These are phyloP conservation scores for Vinca minor DNA, from an alignment of 257 asterid genomes.

Conservation along the genomic window DNA sequence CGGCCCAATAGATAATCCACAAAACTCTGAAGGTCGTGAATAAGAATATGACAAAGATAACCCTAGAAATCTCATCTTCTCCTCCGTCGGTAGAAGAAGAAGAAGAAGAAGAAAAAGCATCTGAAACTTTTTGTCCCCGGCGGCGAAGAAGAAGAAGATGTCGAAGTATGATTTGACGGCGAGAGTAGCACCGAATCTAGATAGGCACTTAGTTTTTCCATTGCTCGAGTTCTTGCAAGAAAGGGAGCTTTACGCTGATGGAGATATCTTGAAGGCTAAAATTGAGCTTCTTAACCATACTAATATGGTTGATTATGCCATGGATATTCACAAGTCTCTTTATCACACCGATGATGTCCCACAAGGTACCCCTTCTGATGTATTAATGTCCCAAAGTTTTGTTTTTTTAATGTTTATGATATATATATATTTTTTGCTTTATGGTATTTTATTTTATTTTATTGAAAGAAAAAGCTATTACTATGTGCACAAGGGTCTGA, in stretches of 20 bases:
- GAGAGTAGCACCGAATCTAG: constrained; percentile 72
- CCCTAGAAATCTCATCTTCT: neutral
- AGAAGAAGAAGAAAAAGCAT: neutral
- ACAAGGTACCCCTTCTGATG: constrained; percentile 35
- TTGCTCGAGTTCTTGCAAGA: constrained; percentile 86
- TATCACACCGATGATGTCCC: constrained; percentile 91
- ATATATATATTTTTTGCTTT: too few relatives aligned
- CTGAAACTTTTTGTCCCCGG: neutral
- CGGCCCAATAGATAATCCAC: too few relatives aligned
- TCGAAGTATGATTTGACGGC: constrained; percentile 76
- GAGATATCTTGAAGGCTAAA: constrained; percentile 71
- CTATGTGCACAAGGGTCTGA: too few relatives aligned
- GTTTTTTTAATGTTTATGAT: neutral
- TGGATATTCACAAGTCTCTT: constrained; percentile 90
- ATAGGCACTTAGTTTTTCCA: constrained; percentile 86
- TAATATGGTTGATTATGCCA: constrained; percentile 94
- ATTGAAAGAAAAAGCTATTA: too few relatives aligned
- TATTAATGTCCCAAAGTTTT: neutral
- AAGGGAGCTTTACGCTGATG: constrained; percentile 55
- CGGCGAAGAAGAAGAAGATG: constrained; percentile 11
- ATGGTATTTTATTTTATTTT: neutral
- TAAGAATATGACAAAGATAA: too few relatives aligned
- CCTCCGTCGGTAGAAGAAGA: neutral
- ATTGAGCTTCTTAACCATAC: constrained; percentile 75
- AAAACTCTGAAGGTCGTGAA: too few relatives aligned